Evolutionary conservation across 2,329 filamentous ascomycete species (phyloP).

Genomic region (Diplocarpon mali): DNA sequence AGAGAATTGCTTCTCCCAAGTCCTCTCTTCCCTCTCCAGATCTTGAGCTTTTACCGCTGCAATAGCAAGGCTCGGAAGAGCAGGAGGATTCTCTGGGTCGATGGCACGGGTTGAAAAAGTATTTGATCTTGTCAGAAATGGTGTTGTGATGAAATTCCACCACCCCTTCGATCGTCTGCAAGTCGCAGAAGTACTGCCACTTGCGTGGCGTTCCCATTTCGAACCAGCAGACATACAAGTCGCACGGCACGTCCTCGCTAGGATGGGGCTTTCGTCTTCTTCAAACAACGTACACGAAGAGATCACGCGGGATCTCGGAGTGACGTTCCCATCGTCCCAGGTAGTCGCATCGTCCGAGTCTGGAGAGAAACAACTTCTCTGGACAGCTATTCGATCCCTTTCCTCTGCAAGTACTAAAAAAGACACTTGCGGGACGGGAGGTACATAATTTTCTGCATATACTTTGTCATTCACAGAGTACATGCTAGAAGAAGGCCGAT

Average conservation of each 20-base stretch:
- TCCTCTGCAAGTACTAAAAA: constrained; percentile 25
- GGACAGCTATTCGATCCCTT: constrained; percentile 17
- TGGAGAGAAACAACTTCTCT: constrained; percentile 24
- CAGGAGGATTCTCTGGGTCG: constrained; percentile 15
- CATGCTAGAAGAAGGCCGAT: not conserved
- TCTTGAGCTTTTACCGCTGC: constrained; percentile 23
- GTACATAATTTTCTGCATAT: constrained; percentile 30
- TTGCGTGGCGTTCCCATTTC: constrained; percentile 15
- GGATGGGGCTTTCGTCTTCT: constrained; percentile 46
- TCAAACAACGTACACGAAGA: constrained; percentile 56
- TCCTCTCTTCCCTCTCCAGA: constrained; percentile 15
- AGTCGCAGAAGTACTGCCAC: constrained; percentile 22
- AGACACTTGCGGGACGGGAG: constrained; percentile 50
- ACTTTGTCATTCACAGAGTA: not conserved
- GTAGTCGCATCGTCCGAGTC: constrained; percentile 23
- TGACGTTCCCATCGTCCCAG: constrained; percentile 21
- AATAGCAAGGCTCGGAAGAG: constrained; percentile 27
- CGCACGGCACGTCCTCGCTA: constrained; percentile 30
- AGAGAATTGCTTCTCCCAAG: constrained; percentile 28
- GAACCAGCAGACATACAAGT: constrained; percentile 25
- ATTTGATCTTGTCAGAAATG: constrained; percentile 39
- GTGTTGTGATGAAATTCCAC: constrained; percentile 69
- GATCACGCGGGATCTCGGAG: constrained; percentile 17
- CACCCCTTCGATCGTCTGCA: constrained; percentile 53
- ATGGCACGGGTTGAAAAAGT: constrained; percentile 21